Base-by-base conservation (phyloP, 768 basidiomycete genomes). In the Hysterangium stoloniferum region DNA sequence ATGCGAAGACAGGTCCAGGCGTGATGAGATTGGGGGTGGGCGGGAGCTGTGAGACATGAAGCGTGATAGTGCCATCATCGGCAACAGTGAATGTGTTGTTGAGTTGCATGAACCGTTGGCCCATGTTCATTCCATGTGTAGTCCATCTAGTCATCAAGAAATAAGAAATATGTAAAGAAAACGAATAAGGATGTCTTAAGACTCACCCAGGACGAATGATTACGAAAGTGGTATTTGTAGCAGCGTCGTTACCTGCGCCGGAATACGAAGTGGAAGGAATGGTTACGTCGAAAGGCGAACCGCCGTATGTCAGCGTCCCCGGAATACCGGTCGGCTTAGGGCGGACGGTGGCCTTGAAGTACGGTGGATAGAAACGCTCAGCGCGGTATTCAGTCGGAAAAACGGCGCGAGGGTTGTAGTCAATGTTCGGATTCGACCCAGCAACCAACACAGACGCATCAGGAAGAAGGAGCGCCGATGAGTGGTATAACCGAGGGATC, bases 341-440 rank as follows among this genome's bases (percentile, higher is more conserved):
- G 9, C 92, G 84, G 0, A 71, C 70, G 38, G 66, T 60, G 9
- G 84, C 75, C 34, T 76, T 71, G 71, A 85, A 97, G 70, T 95
- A 99, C 9, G 80, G 74, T 0, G 95, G 95, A 70, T 93, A 97
- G 73, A 93, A 99, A 34, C 83, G 75, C 63, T 95, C 92, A 1
- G 85, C 82, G 28, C 78, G 70, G 60, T 93, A 94, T 24, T 82
- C 79, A 1, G 91, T 91, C 1, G 84, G 82, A 71, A 72, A 91
- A 31, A 72, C 33, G 8, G 77, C 74, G n/a, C 69, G 64, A 29
- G 69, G 54, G 58, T 84, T 82, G 54, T 85, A 83, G 58, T 97
- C 93, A 29, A 86, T 72, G 61, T 94, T 94, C 1, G 94, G 93
- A 68, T 97, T 97, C 28, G 89, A 91, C 6, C 95, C 95, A 27